A percentile compares a stretch with the other conserved stretches of the same genome.
Evolutionary conservation across 805 yeast species (phyloP).

Genomic region (Yamadazyma sp.): DNA sequence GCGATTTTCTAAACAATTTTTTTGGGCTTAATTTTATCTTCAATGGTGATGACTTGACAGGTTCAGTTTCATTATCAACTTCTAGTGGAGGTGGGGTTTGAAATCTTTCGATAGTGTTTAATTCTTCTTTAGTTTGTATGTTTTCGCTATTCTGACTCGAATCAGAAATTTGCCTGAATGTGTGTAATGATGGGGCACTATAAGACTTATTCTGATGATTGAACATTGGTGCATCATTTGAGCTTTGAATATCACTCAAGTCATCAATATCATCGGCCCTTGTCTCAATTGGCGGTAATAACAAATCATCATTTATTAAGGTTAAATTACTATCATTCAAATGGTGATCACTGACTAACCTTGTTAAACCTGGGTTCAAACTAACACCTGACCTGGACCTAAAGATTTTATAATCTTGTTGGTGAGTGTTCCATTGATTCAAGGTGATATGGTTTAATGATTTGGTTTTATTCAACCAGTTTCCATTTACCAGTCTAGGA

Average conservation of each 20-base stretch:
- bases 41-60: constrained; percentile 24
- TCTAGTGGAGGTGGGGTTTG: constrained; percentile 10
- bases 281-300: constrained; percentile 10
- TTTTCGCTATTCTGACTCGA: constrained; percentile 1
- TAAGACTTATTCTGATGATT: constrained; percentile 24
- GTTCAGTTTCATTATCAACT: not conserved
- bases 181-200: constrained; percentile 42
- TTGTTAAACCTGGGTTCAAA: constrained; percentile 16
- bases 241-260: constrained; percentile 22
- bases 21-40: constrained; percentile 30
- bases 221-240: constrained; percentile 6
- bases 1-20: constrained; percentile 19
- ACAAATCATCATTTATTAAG: constrained; percentile 6
- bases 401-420: constrained; percentile 21
- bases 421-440: constrained; percentile 30
- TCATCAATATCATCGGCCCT: constrained; percentile 24
- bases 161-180: constrained; percentile 25
- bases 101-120: constrained; percentile 2
- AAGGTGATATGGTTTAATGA: constrained; percentile 22
- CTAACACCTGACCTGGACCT: constrained; percentile 22
- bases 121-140: not conserved
- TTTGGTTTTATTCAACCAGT: constrained; percentile 11
- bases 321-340: constrained; percentile 10
- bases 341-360: constrained; percentile 18
- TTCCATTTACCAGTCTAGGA: constrained; percentile 14